Evolutionary conservation across 176 grass and related monocot species (phyloP).

Genomic region (Phyllostachys edulis): DNA sequence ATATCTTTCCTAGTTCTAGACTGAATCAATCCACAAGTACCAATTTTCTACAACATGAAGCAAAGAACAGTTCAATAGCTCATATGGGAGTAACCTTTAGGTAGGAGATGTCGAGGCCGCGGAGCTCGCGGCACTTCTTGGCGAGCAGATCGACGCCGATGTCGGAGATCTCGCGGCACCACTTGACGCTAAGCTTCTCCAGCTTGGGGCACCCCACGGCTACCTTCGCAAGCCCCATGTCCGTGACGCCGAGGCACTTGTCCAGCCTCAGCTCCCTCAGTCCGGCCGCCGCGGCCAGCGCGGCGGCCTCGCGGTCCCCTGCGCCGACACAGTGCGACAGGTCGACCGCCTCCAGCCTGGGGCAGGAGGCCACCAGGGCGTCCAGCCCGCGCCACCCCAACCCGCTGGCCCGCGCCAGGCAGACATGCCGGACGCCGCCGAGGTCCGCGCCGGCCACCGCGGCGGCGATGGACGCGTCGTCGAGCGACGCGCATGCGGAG

Average conservation of each 20-base stretch:
- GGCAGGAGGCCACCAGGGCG: conserved; percentile 60
- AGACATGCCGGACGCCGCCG: conserved; percentile 39
- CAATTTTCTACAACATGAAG: background rate
- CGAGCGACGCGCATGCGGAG: conserved; percentile 75
- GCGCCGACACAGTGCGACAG: conserved; percentile 79
- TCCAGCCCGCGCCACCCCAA: conserved; percentile 82
- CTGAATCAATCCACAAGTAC: background rate
- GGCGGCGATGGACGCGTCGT: conserved; percentile 54
- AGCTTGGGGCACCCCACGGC: conserved; percentile 71
- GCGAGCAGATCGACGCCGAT: conserved; percentile 86
- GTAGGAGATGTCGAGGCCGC: conserved; percentile 78
- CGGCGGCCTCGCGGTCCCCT: conserved; percentile 72
- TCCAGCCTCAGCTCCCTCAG: conserved; percentile 70
- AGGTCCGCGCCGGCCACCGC: conserved; percentile 34
- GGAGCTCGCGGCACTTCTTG: conserved; percentile 81
- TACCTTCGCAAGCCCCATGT: conserved; percentile 89
- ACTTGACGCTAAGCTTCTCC: conserved; percentile 79
- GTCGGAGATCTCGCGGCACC: conserved; percentile 92
- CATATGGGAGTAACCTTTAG: conserved; percentile 51
- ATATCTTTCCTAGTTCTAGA: background rate
- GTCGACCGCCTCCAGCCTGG: conserved; percentile 74
- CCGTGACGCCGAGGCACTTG: conserved; percentile 81
- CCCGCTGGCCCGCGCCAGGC: conserved; percentile 67
- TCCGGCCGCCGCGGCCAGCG: conserved; percentile 41
- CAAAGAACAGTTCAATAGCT: background rate